Conservation (phyloP, 805 yeast species). For the Grigorovia humatica region DNA sequence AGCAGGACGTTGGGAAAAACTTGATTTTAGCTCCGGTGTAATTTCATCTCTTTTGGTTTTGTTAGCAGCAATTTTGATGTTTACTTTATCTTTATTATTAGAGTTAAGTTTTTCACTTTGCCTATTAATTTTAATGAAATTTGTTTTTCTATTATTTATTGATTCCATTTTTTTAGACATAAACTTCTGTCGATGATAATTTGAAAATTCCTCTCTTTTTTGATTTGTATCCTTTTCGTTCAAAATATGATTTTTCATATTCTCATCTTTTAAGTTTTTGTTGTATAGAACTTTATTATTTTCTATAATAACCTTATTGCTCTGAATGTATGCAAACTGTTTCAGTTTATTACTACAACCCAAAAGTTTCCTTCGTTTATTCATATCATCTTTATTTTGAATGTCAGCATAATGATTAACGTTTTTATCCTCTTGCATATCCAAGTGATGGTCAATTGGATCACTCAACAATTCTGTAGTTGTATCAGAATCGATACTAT, state of each 20-base stretch:
- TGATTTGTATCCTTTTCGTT: background rate
- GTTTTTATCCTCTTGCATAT: background rate
- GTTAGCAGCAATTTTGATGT: background rate
- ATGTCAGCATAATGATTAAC: too few relatives aligned
- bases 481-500: background rate
- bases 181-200: background rate
- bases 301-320: background rate
- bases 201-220: background rate
- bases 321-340: background rate
- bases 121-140: background rate
- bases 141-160: too few relatives aligned
- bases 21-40: background rate
- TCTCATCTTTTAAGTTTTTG: background rate
- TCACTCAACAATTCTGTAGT: background rate
- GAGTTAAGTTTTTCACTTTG: background rate
- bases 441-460: background rate
- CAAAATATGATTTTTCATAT: too few relatives aligned
- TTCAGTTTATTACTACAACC: background rate
- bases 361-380: background rate
- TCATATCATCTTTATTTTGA: background rate
- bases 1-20: constrained; percentile 6
- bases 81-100: background rate
- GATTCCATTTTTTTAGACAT: background rate
- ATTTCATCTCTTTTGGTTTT: background rate
- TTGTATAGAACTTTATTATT: background rate